These are phyloP conservation scores for Trifolium fragiferum DNA, from an alignment of 306 rosid genomes.

Conservation along the genomic window DNA sequence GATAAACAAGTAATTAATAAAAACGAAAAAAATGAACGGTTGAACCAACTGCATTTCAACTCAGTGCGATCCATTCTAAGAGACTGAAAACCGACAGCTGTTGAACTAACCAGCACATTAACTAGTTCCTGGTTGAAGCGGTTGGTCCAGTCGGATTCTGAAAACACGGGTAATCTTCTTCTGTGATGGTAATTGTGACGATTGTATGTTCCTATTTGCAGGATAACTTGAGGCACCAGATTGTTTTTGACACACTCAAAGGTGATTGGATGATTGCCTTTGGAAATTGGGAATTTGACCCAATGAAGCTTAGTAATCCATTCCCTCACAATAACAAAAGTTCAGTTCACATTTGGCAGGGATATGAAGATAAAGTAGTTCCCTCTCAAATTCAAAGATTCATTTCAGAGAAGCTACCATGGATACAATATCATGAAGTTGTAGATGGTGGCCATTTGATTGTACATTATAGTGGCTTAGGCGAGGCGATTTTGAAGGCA, in stretches of 20 bases:
- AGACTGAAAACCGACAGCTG: neutral
- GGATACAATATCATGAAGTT: constrained; percentile 91
- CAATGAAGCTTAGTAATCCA: constrained; percentile 73
- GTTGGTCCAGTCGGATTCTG: neutral
- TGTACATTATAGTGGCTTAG: constrained; percentile 77
- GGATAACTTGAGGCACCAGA: constrained; percentile 62
- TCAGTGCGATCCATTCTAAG: neutral
- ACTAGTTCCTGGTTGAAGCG: neutral
- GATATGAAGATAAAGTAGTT: constrained; percentile 90
- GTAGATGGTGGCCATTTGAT: constrained; percentile 92
- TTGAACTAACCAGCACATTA: neutral
- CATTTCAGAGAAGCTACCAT: constrained; percentile 72
- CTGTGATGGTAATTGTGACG: constrained; percentile 30
- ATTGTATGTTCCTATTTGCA: constrained; percentile 43
- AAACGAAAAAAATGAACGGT: too few species aligned
- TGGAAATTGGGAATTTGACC: constrained; percentile 86
- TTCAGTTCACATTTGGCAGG: constrained; percentile 88
- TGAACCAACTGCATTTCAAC: neutral
- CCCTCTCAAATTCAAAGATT: constrained; percentile 81
- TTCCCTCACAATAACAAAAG: constrained; percentile 57
- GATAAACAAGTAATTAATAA: too few species aligned
- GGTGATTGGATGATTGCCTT: constrained; percentile 75
- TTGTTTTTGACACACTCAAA: constrained; percentile 79
- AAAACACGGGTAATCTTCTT: neutral
- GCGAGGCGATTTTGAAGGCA: constrained; percentile 80